A percentile compares a stretch with the other conserved stretches of the same genome.
Evolutionary conservation across 768 basidiomycete species (phyloP).

Genomic region (Podaxis carcinomalis): DNA sequence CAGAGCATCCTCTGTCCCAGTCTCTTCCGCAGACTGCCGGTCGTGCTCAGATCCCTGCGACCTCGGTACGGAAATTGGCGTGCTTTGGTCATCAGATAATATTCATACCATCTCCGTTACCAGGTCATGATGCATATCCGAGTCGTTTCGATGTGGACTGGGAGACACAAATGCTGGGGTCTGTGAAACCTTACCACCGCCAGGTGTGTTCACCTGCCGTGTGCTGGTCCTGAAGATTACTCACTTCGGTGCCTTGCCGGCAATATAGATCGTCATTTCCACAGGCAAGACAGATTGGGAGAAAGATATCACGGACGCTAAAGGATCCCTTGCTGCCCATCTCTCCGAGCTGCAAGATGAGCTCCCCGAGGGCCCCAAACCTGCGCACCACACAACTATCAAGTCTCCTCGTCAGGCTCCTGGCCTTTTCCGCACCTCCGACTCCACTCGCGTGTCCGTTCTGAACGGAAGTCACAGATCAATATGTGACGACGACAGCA

Average conservation of each 20-base stretch:
- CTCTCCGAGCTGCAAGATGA: constrained; percentile 31
- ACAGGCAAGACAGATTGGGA: constrained; percentile 91
- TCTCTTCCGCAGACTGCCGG: constrained; percentile 65
- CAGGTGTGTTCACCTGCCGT: constrained; percentile 43
- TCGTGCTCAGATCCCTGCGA: constrained; percentile 77
- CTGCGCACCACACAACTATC: constrained; percentile 16
- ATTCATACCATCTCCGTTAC: neutral
- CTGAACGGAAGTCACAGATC: constrained; percentile 82
- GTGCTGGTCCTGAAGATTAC: neutral
- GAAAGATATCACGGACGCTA: constrained; percentile 68
- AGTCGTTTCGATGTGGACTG: constrained; percentile 72
- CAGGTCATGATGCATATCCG: constrained; percentile 63
- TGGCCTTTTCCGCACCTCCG: constrained; percentile 57
- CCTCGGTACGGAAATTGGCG: constrained; percentile 37
- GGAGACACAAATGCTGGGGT: constrained; percentile 80
- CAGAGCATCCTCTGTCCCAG: constrained; percentile 54
- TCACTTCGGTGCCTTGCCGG: constrained; percentile 10
- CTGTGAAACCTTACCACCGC: constrained; percentile 77
- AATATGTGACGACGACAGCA: constrained; percentile 55
- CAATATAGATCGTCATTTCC: constrained; percentile 72
- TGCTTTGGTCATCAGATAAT: constrained; percentile 25
- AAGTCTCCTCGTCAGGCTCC: constrained; percentile 29
- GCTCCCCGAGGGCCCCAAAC: constrained; percentile 20
- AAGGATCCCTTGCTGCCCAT: constrained; percentile 66
- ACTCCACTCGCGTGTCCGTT: constrained; percentile 58